Evolutionary conservation across 2,329 filamentous ascomycete species (phyloP).

Genomic region (Pseudohalonectria lignicola): DNA sequence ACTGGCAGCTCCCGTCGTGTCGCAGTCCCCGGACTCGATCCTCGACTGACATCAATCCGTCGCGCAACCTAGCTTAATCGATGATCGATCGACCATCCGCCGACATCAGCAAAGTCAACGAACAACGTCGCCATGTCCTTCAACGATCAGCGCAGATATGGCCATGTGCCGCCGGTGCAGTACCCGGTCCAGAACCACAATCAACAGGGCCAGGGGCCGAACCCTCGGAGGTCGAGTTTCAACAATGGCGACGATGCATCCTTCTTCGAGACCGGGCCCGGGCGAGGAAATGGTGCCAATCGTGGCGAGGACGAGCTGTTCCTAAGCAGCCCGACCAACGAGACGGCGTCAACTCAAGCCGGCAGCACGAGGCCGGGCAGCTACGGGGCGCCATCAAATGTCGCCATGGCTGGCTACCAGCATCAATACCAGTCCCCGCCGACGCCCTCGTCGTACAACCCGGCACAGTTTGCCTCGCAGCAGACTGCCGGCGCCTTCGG

Average conservation of each 20-base stretch:
- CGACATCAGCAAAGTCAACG: no score
- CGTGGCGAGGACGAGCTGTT: constrained; percentile 51
- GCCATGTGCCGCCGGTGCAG: constrained; percentile 55
- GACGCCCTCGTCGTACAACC: constrained; percentile 54
- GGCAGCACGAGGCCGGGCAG: constrained; percentile 15
- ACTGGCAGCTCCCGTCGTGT: neutral
- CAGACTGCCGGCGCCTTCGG: constrained; percentile 27
- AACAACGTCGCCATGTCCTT: no score
- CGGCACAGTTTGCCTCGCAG: constrained; percentile 27
- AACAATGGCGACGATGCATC: constrained; percentile 62
- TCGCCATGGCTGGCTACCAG: constrained; percentile 39
- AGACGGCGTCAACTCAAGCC: constrained; percentile 10
- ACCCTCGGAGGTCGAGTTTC: constrained; percentile 55
- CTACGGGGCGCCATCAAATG: constrained; percentile 29
- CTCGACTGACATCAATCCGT: constrained; percentile 1
- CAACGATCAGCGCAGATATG: constrained; percentile 52
- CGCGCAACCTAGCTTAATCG: neutral
- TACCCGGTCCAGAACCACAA: constrained; percentile 41
- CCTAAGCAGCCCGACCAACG: constrained; percentile 36
- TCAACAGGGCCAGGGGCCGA: constrained; percentile 24
- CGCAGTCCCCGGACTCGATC: neutral
- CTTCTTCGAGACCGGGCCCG: constrained; percentile 28
- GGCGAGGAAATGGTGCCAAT: constrained; percentile 7
- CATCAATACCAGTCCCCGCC: constrained; percentile 37
- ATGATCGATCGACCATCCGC: constrained; percentile 2